Percentiles rank a stretch among this genome's conserved stretches.
Conservation (phyloP, 1,284 basidiomycete species). For the Anthracocystis setariae region DNA sequence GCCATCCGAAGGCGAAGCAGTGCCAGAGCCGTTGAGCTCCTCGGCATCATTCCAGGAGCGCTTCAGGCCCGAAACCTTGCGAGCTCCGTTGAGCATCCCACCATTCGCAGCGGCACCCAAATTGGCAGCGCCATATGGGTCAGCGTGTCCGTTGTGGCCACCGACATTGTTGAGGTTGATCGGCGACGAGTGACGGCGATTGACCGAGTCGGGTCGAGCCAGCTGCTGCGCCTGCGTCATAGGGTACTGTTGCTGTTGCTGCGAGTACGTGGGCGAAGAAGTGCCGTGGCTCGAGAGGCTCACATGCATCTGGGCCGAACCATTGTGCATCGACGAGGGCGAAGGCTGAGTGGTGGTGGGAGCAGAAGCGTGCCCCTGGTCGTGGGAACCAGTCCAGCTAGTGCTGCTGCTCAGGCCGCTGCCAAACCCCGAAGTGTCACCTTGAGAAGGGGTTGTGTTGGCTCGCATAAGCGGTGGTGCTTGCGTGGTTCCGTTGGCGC, state of each 20-base stretch:
- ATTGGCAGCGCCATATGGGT: slow-evolving; percentile 42
- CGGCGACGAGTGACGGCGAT: slow-evolving; percentile 47
- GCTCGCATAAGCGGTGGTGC: slow-evolving; percentile 56
- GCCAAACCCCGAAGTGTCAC: slow-evolving; percentile 43
- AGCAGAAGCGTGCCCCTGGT: slow-evolving; percentile 47
- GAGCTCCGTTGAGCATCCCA: slow-evolving; percentile 36
- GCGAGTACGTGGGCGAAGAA: slow-evolving; percentile 46
- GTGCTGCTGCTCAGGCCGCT: slow-evolving; percentile 42
- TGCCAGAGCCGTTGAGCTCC: slow-evolving; percentile 40
- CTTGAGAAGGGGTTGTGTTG: slow-evolving; percentile 55
- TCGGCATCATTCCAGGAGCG: slow-evolving; percentile 49
- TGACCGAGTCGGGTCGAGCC: slow-evolving; percentile 31
- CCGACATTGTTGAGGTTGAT: slow-evolving; percentile 41
- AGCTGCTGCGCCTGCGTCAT: slow-evolving; percentile 45
- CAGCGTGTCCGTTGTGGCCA: slow-evolving; percentile 22
- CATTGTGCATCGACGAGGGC: slow-evolving; percentile 45
- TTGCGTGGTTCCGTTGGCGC: slow-evolving; percentile 37
- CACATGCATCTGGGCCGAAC: slow-evolving; percentile 50
- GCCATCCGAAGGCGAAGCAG: slow-evolving; percentile 43
- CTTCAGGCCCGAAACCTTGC: slow-evolving; percentile 51
- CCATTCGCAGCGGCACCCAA: slow-evolving; percentile 29
- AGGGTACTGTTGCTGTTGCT: slow-evolving; percentile 36
- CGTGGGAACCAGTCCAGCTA: slow-evolving; percentile 50
- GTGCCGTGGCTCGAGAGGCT: slow-evolving; percentile 47
- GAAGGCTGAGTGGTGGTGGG: slow-evolving; percentile 50